phyloP scores from a whole-genome alignment of 495 filamentous ascomycete genomes.

The Pyrenopolyporus hunteri region DNA sequence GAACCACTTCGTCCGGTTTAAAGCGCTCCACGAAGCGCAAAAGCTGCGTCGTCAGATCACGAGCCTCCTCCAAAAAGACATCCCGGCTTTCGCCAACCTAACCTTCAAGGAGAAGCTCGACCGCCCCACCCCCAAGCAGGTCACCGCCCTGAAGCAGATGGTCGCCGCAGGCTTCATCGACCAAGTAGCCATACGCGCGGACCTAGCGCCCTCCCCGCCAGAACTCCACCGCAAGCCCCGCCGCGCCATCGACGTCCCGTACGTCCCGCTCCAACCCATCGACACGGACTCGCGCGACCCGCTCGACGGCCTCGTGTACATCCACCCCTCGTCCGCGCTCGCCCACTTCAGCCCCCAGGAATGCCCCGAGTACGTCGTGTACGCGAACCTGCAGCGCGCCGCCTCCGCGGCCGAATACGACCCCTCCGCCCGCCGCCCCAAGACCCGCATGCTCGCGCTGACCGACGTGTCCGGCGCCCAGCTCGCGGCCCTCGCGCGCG shows the following conservation, averaged over 20 bases:
- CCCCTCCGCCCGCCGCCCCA: slow-evolving; percentile 62
- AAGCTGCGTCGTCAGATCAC: slow-evolving; percentile 84
- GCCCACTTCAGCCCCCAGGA: slow-evolving; percentile 71
- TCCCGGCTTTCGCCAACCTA: slow-evolving; percentile 66
- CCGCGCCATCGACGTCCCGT: slow-evolving; percentile 86
- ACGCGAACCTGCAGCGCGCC: slow-evolving; percentile 80
- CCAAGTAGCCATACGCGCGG: slow-evolving; percentile 91
- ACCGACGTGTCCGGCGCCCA: slow-evolving; percentile 76
- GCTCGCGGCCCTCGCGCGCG: slow-evolving; percentile 79
- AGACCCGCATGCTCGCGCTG: slow-evolving; percentile 87
- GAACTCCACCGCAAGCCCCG: slow-evolving; percentile 72
- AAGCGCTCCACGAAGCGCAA: slow-evolving; percentile 82
- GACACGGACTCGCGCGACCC: slow-evolving; percentile 46
- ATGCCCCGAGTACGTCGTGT: slow-evolving; percentile 83
- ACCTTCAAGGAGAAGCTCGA: slow-evolving; percentile 67
- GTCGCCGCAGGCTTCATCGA: slow-evolving; percentile 93
- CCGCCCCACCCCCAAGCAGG: slow-evolving; percentile 70
- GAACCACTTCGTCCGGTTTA: slow-evolving; percentile 81
- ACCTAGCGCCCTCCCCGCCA: slow-evolving; percentile 76
- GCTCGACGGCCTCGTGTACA: slow-evolving; percentile 67
- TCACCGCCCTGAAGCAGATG: slow-evolving; percentile 87
- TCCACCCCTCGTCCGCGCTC: slow-evolving; percentile 84
- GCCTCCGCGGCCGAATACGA: slow-evolving; percentile 38
- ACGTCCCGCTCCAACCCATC: slow-evolving; percentile 82
- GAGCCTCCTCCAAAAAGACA: slow-evolving; percentile 76